Base-by-base conservation (phyloP, 2,329 filamentous ascomycete species). In the Phialocephala sp. region DNA sequence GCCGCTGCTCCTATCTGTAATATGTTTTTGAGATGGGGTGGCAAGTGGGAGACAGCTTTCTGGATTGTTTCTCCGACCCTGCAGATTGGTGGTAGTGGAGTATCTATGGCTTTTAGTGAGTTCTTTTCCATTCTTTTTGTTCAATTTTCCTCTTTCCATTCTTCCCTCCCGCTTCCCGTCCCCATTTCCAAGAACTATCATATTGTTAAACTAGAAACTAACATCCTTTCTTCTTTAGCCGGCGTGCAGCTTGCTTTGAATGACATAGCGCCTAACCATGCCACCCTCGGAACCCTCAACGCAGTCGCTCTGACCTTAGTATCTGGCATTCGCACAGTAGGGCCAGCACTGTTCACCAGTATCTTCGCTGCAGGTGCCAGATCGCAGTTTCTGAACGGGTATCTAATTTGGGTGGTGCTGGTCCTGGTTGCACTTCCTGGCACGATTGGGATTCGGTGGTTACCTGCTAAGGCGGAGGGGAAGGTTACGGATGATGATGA, bases 201-300 rank as follows among this genome's bases (percentile, higher is more conserved):
- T 20, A 6, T 6, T 32, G 27, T 32, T 32, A 6, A 32, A 32
- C 27, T 6, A 32, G 27, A 50, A 22, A 27, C 62, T 68, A 62
- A 67, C 47, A 11, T 18, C 27, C 3, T 24, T 5, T 58, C 92
- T 92, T 81, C 84, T 1, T 91, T 90, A 73, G 93, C 90, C 0
- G 88, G 83, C 1, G 83, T 89, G 0, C 91, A 94, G 79, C 86
- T 94, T 9, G 87, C 87, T 0, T 74, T 94, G 37, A 94, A 94
- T 76, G 90, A 94, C 65, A 85, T 91, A 1, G 84, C 88, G 0
- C 92, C 92, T 0, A 86, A 83, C 11, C 83, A 86, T 1, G 80
- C 82, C 50, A 84, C 87, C 0, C 80, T 94, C 11, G 91, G 89
- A 0, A 92, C 87, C 0, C 79, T 95, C 35, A 94, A 94, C 71